phyloP scores from a whole-genome alignment of 176 grass and related monocot genomes.

The Luzula sylvatica region DNA sequence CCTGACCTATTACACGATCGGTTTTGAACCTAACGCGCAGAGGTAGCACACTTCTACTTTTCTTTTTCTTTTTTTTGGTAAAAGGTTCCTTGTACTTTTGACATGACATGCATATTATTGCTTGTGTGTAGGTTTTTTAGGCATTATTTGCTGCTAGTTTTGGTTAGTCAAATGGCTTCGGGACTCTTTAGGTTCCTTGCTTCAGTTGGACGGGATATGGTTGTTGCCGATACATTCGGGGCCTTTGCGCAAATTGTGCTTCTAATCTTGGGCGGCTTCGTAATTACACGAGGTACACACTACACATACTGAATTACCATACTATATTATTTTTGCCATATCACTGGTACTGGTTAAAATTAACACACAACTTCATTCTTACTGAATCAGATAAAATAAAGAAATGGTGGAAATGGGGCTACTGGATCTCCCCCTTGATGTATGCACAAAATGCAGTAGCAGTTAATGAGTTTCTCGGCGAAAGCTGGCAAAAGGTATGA shows the following conservation, averaged over 20 bases:
- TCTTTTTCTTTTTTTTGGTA: not conserved
- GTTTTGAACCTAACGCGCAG: conserved; percentile 74
- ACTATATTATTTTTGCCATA: not conserved
- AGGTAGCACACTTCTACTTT: conserved; percentile 22
- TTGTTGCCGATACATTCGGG: conserved; percentile 88
- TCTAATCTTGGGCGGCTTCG: conserved; percentile 88
- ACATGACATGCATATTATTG: not conserved
- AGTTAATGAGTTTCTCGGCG: conserved; percentile 82
- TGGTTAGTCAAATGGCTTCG: conserved; percentile 88
- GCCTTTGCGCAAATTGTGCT: conserved; percentile 90
- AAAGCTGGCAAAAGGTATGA: conserved; percentile 68
- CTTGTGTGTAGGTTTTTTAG: conserved; percentile 61
- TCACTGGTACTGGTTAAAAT: not conserved
- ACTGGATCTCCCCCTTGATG: conserved; percentile 91
- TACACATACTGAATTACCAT: not conserved
- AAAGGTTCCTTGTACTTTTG: not conserved
- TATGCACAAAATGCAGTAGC: conserved; percentile 92
- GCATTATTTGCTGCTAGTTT: conserved; percentile 78
- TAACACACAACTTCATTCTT: not conserved
- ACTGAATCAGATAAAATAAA: conserved; percentile 68
- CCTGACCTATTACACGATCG: conserved; percentile 92
- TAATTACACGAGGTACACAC: conserved; percentile 71
- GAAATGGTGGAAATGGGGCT: conserved; percentile 96
- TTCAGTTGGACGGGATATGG: conserved; percentile 88
- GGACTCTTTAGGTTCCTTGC: conserved; percentile 87